Base-by-base conservation (phyloP, 2,329 filamentous ascomycete genomes). In the Microcyclospora pomicola region DNA sequence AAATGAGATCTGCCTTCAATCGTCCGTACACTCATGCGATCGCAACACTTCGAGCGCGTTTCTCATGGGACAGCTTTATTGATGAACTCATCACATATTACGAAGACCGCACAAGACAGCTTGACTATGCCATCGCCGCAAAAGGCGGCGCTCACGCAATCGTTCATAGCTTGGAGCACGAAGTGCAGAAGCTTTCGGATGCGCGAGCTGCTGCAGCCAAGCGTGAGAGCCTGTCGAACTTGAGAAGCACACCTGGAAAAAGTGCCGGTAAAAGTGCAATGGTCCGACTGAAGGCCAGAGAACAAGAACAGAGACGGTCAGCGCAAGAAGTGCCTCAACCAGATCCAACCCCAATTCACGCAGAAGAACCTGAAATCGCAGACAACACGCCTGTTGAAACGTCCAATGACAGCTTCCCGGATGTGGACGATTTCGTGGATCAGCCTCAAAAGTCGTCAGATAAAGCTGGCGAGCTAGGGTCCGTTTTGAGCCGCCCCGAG, bases 21-120 rank as follows among this genome's bases (percentile, higher is more conserved):
- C 41, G 36, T 13, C 36, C 16, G 2, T 51, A 52, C 2, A 38
- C 50, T 2, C 52, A 66, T 11, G 63, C 69, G 31, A 51, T 71
- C 16, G 61, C 63, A 2, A 51, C 48, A 1, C 45, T 78, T 5
- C 59, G 62, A 28, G 49, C 53, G 2, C 44, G 49, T 2, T 78
- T 67, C 48, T 59, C 64, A 2, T 77, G 72, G 71, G 47, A 59
- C 0, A 47, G 54, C 2, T 71, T 75, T 37, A 50, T 69, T 5
- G 44, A 64, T 1, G 52, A 60, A 7, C 51, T 45, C 3, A 15
- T 53, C 11, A 31, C 37, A 12, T 58, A 54, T 38, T 49, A 42
- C 36, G 41, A 45, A 2, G 19, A 36, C 9, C 52, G 53, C 28
- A 40, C 43, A 34, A 27, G 33, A 9, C 67, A 75, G 41, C 61